phyloP scores from a whole-genome alignment of 345 rosid species.

The Nasturtium officinale region DNA sequence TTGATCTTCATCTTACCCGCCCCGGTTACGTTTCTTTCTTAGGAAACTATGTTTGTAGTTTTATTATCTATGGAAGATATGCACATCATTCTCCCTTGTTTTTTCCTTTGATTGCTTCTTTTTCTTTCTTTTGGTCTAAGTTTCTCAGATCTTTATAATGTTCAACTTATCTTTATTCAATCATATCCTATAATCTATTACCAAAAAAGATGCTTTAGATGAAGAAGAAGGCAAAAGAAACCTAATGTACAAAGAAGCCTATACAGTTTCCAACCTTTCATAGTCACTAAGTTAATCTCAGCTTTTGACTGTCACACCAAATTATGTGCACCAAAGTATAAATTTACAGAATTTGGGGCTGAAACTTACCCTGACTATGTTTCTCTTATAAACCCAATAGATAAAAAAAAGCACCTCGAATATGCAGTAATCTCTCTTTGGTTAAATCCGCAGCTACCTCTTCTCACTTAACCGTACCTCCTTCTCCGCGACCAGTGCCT shows the following conservation, averaged over 20 bases:
- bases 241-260: constrained; percentile 45
- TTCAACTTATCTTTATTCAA: not conserved
- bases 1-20: constrained; percentile 16
- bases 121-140: constrained; percentile 25
- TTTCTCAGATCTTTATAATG: constrained; percentile 24
- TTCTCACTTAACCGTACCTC: constrained; percentile 32
- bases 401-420: constrained; percentile 33
- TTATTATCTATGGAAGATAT: constrained; percentile 13
- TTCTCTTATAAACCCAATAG: constrained; percentile 43
- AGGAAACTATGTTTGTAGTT: constrained; percentile 10
- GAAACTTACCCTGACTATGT: constrained; percentile 40
- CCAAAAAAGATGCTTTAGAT: not conserved
- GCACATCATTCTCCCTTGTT: constrained; percentile 27
- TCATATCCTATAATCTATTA: not conserved
- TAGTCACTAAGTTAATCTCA: constrained; percentile 34
- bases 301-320: constrained; percentile 24
- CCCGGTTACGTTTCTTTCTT: constrained; percentile 20
- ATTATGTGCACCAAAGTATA: constrained; percentile 47
- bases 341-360: constrained; percentile 44
- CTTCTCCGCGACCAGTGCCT: constrained; percentile 56
- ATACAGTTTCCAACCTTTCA: constrained; percentile 37
- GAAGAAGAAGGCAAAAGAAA: constrained; percentile 30
- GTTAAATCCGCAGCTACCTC: constrained; percentile 12
- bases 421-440: constrained; percentile 21
- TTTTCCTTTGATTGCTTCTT: constrained; percentile 11